phyloP scores from a whole-genome alignment of 768 basidiomycete genomes.

The Hortiboletus campestris region DNA sequence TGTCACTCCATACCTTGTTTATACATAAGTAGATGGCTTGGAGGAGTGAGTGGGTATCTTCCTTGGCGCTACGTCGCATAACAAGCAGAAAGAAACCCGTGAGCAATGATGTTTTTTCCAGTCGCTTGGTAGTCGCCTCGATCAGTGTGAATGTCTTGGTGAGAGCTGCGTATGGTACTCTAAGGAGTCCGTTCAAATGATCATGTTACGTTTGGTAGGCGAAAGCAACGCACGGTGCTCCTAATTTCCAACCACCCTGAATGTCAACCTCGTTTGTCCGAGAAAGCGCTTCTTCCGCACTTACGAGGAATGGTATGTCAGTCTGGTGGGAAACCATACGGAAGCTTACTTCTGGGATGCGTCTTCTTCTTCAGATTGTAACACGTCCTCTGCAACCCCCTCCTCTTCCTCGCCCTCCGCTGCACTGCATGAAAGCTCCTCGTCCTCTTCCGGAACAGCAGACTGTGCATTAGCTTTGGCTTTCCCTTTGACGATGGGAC shows the following conservation, averaged over 20 bases:
- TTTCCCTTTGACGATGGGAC: conserved; percentile 13
- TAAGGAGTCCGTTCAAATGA: conserved; percentile 29
- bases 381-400: conserved; percentile 33
- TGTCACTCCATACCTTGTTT: conserved; percentile 66
- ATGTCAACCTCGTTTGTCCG: conserved; percentile 70
- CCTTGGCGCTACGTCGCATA: conserved; percentile 78
- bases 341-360: conserved; percentile 63
- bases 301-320: conserved; percentile 23
- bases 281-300: conserved; percentile 68
- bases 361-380: conserved; percentile 44
- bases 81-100: conserved; percentile 89
- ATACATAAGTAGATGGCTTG: conserved; percentile 95
- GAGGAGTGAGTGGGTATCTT: conserved; percentile 71
- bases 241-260: conserved; percentile 78
- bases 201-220: not conserved
- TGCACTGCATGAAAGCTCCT: conserved; percentile 31
- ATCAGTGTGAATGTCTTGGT: conserved; percentile 86
- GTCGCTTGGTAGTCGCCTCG: conserved; percentile 90
- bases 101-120: conserved; percentile 87
- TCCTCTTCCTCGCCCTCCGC: conserved; percentile 44
- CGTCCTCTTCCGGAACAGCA: conserved; percentile 30
- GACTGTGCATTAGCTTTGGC: conserved; percentile 16
- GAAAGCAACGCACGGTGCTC: conserved; percentile 66
- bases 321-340: not conserved
- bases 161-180: conserved; percentile 92